Evolutionary conservation across 352 stramenopile genomes (phyloP), one percentile per base, ranked within the genome.

Genomic region (Pythium vanterpoolii): DNA sequence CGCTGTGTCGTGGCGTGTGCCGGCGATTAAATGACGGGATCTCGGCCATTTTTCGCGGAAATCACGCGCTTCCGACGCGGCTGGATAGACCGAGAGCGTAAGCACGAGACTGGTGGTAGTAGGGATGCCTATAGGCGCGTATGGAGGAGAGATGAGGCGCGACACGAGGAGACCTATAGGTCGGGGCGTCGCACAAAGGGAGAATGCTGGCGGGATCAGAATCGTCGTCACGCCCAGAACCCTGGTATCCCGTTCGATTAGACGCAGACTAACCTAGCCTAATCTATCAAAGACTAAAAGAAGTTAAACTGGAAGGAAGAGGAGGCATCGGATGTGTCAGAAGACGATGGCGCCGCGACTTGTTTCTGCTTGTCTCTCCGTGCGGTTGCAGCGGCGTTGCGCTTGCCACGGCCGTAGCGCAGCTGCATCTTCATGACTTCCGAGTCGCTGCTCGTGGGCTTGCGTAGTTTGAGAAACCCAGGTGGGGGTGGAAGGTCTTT

Each of bases 371-470:
- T 69, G 39, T 80, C 67, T 13, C 76, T 76, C 43, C 85, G 80
- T 11, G 74, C 69, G 8, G 68, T 80, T 0, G 80, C 80, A 2
- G 67, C 58, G 39, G 85, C 49, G 39, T 90, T 88, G 36, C 77
- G 77, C 6, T 76, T 69, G 11, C 80, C 80, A 10, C 74, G 71
- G 19, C 80, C 80, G 47, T 90, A 90, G 21, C 71, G 74, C 16
- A 90, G 68, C 27, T 90, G 80, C 80, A 90, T 90, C 60, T 81
- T 83, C 21, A 76, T 73, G 33, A 87, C 58, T 64, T 90, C 80
- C 5, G 74, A 85, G 62, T 90, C 80, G 40, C 71, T 80, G 43
- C 74, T 79, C 39, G 73, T 83, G 8, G 78, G 72, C 34, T 88
- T 88, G 21, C 74, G 72, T 34, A 90, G 61, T 55, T 76, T 85